Evolutionary conservation across 2,329 filamentous ascomycete species (phyloP), one percentile per base, ranked within the genome.

Genomic region (Pseudogymnoascus sp.): DNA sequence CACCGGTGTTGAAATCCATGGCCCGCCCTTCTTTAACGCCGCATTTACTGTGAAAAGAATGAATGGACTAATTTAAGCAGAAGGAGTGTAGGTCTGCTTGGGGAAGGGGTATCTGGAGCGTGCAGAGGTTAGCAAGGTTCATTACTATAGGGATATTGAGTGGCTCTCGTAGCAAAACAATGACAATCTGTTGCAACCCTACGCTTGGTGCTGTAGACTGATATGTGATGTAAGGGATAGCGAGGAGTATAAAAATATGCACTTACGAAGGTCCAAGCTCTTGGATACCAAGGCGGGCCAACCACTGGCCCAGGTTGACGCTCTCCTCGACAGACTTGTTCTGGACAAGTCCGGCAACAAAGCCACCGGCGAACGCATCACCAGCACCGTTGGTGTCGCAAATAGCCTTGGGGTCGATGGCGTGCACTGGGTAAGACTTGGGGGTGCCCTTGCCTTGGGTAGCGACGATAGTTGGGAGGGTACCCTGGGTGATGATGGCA

Each of bases 301-400:
- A 84, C 94, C 94, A 99, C 78, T 97, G 92, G 67, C 94, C 94
- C 83, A 94, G 90, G 75, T 97, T 90, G 69, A 99, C 83, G 72
- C 83, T 83, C 68, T 87, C 85, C 70, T 89, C 87, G 60, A 99
- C 82, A 62, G 85, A 75, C 80, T 94, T 90, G 76, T 89, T 91
- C 77, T 93, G 82, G 66, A 96, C 87, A 67, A 97, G 81, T 73
- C 92, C 94, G 61, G 94, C 94, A 63, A 91, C 82, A 78, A 99
- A 92, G 67, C 94, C 94, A 73, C 92, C 94, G 64, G 94, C 93
- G 72, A 99, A 99, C 61, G 94, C 93, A 74, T 99, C 94, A 74
- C 92, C 94, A 66, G 94, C 94, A 74, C 94, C 94, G 74, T 93
- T 97, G 76, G 93, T 97, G 79, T 99, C 94, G 77, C 89, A 89